A percentile compares a stretch with the other conserved stretches of the same genome.
phyloP scores from a whole-genome alignment of 2,329 filamentous ascomycete genomes.

The Curvularia sp. region DNA sequence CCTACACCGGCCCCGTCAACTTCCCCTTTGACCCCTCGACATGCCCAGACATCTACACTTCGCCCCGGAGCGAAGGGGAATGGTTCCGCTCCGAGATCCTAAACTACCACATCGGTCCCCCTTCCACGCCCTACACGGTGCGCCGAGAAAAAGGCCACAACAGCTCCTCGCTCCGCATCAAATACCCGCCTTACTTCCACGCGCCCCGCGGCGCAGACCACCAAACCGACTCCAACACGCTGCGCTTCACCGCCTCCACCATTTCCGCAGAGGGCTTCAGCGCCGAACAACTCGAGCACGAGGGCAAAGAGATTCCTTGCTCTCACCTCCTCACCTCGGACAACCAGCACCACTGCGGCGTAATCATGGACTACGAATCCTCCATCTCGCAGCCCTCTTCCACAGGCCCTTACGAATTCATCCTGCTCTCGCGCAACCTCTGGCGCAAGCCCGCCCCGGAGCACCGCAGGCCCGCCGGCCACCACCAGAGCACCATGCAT shows the following conservation, averaged over 20 bases:
- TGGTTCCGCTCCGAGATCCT: slow-evolving; percentile 42
- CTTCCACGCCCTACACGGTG: slow-evolving; percentile 34
- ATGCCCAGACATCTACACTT: slow-evolving; percentile 37
- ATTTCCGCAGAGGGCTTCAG: slow-evolving; percentile 38
- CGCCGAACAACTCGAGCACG: slow-evolving; percentile 34
- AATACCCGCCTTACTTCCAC: slow-evolving; percentile 38
- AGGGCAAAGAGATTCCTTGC: slow-evolving; percentile 31
- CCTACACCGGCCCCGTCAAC: slow-evolving; percentile 35
- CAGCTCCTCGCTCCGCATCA: slow-evolving; percentile 25
- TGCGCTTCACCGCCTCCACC: slow-evolving; percentile 36
- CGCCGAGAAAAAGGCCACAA: slow-evolving; percentile 33
- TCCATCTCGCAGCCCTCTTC: slow-evolving; percentile 27
- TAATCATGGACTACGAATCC: slow-evolving; percentile 41
- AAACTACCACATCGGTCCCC: slow-evolving; percentile 37
- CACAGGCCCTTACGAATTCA: slow-evolving; percentile 37
- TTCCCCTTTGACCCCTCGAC: slow-evolving; percentile 47
- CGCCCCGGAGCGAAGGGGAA: slow-evolving; percentile 28
- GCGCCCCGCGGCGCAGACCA: slow-evolving; percentile 30
- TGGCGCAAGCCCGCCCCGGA: slow-evolving; percentile 27
- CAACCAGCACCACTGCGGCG: slow-evolving; percentile 34
- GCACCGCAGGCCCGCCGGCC: slow-evolving; percentile 21
- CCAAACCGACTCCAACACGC: slow-evolving; percentile 27
- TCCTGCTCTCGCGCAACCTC: slow-evolving; percentile 39
- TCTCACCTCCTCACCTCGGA: slow-evolving; percentile 35
- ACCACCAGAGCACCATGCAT: slow-evolving; percentile 28